phyloP scores from a whole-genome alignment of 768 basidiomycete species.

The Psilocybe azurescens region DNA sequence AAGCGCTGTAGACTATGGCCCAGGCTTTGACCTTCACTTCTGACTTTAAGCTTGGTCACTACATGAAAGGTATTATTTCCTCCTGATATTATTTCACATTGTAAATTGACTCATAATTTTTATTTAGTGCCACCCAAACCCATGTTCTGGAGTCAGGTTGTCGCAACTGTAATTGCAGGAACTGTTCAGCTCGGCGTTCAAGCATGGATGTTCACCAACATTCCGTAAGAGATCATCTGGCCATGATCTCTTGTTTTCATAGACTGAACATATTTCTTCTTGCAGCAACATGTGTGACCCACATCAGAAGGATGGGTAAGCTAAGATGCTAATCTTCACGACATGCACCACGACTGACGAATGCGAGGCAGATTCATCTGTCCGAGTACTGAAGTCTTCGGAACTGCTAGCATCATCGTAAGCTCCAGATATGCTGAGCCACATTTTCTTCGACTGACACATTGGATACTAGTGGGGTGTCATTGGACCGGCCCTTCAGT shows the following conservation, averaged over 20 bases:
- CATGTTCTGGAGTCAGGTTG: slow-evolving; percentile 61
- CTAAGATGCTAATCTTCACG: neutral
- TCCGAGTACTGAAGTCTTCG: slow-evolving; percentile 56
- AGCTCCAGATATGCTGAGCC: slow-evolving; percentile 28
- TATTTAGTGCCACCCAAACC: slow-evolving; percentile 55
- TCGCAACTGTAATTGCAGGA: slow-evolving; percentile 61
- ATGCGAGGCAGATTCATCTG: slow-evolving; percentile 45
- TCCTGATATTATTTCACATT: neutral
- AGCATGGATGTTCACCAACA: slow-evolving; percentile 65
- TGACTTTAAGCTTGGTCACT: slow-evolving; percentile 76
- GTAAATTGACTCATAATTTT: neutral
- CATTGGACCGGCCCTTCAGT: slow-evolving; percentile 63
- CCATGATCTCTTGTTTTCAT: too few relatives aligned
- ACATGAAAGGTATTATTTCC: slow-evolving; percentile 60
- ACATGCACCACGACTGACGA: neutral
- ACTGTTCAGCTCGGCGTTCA: slow-evolving; percentile 73
- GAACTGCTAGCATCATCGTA: slow-evolving; percentile 64
- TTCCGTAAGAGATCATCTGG: slow-evolving; percentile 29
- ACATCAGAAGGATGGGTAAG: slow-evolving; percentile 46
- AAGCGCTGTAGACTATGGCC: slow-evolving; percentile 47
- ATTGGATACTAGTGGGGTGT: slow-evolving; percentile 56
- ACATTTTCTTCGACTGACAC: slow-evolving; percentile 14
- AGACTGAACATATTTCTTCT: too few relatives aligned
- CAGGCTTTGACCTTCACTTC: slow-evolving; percentile 63
- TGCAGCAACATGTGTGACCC: slow-evolving; percentile 50